A percentile compares a stretch with the other conserved stretches of the same genome.
Conservation (phyloP, 305 asterid species). For the Caryopteris hybrid region DNA sequence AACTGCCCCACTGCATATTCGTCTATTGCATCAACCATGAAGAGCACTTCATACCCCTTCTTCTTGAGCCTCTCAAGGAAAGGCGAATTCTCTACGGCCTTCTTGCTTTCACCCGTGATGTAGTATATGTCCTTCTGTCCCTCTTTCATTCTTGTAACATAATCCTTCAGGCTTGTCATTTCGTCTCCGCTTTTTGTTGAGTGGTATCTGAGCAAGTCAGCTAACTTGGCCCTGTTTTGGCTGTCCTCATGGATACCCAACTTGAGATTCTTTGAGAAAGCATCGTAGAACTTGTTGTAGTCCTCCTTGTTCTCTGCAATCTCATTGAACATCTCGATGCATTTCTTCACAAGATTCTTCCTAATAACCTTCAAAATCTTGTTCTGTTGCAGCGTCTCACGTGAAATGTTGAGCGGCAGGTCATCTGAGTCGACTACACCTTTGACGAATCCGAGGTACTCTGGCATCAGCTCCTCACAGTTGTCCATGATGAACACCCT, state of each 20-base stretch:
- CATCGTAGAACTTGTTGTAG: conserved; percentile 48
- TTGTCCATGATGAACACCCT: conserved; percentile 66
- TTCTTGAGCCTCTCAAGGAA: conserved; percentile 55
- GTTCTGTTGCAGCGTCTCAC: conserved; percentile 54
- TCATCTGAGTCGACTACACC: conserved; percentile 62
- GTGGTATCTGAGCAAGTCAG: conserved; percentile 43
- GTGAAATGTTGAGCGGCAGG: conserved; percentile 48
- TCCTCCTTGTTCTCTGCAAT: conserved; percentile 63
- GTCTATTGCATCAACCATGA: conserved; percentile 57
- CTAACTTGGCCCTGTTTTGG: conserved; percentile 47
- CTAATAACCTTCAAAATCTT: conserved; percentile 50
- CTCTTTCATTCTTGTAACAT: conserved; percentile 60
- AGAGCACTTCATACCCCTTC: conserved; percentile 56
- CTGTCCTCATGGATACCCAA: conserved; percentile 58
- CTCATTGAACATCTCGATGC: conserved; percentile 56
- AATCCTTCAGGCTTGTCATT: conserved; percentile 48
- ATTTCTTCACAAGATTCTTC: conserved; percentile 53
- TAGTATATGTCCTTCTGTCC: conserved; percentile 53
- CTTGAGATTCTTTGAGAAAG: conserved; percentile 55
- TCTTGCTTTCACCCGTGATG: conserved; percentile 59
- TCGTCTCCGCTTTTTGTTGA: conserved; percentile 56
- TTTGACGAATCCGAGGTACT: conserved; percentile 49
- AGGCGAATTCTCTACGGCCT: conserved; percentile 55
- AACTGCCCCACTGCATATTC: conserved; percentile 47
- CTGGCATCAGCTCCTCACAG: conserved; percentile 56